Conservation (phyloP, 192 early-diverging fungal genomes). For the Linnemannia zychae region DNA sequence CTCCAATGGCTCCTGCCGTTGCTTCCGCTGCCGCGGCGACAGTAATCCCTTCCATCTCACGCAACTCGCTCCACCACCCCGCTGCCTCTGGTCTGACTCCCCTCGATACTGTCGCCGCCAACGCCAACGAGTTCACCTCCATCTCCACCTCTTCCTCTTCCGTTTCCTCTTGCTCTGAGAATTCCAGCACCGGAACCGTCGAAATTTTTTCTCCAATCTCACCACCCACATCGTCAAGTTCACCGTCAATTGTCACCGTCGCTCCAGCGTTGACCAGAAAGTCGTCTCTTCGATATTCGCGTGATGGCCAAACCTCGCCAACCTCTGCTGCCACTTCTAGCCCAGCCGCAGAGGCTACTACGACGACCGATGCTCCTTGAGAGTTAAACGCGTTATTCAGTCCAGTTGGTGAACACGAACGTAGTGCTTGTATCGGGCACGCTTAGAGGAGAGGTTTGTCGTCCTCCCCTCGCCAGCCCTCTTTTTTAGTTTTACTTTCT, state of each 20-base stretch:
- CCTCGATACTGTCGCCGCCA: constrained; percentile 13
- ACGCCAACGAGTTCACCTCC: background rate
- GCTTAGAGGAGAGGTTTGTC: no score
- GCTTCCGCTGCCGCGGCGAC: background rate
- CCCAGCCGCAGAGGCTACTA: no score
- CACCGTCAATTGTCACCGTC: background rate
- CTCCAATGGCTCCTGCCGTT: no score
- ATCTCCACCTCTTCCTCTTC: background rate
- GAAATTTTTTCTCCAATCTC: background rate
- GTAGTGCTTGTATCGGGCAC: no score
- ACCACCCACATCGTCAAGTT: background rate
- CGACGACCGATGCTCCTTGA: no score
- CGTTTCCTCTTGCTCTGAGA: background rate
- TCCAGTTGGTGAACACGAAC: no score
- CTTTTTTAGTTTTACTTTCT: no score
- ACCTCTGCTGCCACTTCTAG: background rate
- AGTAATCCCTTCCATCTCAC: background rate
- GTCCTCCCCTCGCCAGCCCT: no score
- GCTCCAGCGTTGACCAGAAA: constrained; percentile 35
- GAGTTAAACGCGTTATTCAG: no score
- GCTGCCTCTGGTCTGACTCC: constrained; percentile 17
- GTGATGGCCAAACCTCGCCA: constrained; percentile 20
- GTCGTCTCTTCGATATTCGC: constrained; percentile 33
- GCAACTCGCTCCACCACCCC: constrained; percentile 16
- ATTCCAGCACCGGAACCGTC: background rate